phyloP scores from a whole-genome alignment of 768 basidiomycete genomes.

The Naganishia vishniacii region DNA sequence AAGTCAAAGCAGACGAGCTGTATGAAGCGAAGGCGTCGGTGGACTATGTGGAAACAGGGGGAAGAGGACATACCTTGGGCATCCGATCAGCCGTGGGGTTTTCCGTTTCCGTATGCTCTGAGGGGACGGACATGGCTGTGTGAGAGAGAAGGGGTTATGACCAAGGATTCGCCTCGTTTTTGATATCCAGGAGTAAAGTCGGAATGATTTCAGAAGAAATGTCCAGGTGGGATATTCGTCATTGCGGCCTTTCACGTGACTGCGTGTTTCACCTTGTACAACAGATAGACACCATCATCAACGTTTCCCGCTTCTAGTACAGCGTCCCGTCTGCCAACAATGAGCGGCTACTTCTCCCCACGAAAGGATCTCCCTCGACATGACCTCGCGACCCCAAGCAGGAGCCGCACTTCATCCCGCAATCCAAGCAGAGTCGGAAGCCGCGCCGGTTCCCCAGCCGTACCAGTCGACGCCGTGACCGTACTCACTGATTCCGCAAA shows the following conservation, averaged over 20 bases:
- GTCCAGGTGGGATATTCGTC: too few relatives aligned
- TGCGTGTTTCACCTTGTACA: background rate
- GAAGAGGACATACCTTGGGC: slow-evolving; percentile 5
- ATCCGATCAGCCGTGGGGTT: slow-evolving; percentile 15
- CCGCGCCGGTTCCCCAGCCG: background rate
- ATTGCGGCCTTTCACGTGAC: background rate
- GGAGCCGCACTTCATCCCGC: slow-evolving; percentile 9
- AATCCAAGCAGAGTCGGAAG: background rate
- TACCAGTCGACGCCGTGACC: background rate
- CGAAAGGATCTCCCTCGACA: background rate
- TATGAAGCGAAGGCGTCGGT: too few relatives aligned
- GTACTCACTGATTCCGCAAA: background rate
- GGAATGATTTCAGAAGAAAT: too few relatives aligned
- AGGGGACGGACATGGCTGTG: background rate
- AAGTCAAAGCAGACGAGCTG: slow-evolving; percentile 18
- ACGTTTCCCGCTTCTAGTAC: background rate
- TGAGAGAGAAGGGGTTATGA: background rate
- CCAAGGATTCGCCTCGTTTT: background rate
- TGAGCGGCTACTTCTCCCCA: slow-evolving; percentile 8
- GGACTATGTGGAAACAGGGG: too few relatives aligned
- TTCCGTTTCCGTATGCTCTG: slow-evolving; percentile 7
- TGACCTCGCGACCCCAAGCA: background rate
- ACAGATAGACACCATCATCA: background rate
- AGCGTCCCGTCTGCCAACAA: background rate
- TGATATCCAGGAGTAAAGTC: too few relatives aligned